Conservation (phyloP, 2,329 filamentous ascomycete genomes). For the Ophiostoma quercus region DNA sequence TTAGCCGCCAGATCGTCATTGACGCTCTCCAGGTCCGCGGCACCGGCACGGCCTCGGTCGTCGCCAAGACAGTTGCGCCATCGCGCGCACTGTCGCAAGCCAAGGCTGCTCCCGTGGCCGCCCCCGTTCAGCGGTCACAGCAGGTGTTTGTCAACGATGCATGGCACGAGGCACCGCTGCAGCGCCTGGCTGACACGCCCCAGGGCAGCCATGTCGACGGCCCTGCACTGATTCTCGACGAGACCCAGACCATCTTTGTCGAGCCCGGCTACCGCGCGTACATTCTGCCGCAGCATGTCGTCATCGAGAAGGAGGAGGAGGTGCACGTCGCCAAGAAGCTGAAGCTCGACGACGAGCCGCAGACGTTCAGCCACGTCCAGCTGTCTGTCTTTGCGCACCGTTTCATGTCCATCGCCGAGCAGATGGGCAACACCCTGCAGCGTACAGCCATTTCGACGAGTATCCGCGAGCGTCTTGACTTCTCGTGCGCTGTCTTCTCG, state of each 20-base stretch:
- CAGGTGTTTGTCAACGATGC: slow-evolving; percentile 76
- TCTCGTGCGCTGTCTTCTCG: slow-evolving; percentile 76
- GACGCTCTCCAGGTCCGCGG: slow-evolving; percentile 85
- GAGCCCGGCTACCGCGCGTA: slow-evolving; percentile 70
- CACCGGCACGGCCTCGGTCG: slow-evolving; percentile 51
- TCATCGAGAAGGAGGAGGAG: slow-evolving; percentile 65
- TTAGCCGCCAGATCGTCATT: slow-evolving; percentile 81
- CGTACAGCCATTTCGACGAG: slow-evolving; percentile 78
- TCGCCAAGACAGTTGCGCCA: slow-evolving; percentile 34
- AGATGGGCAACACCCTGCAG: slow-evolving; percentile 74
- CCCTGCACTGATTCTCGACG: slow-evolving; percentile 79
- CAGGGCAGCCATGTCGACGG: slow-evolving; percentile 68
- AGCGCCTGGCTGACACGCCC: slow-evolving; percentile 67
- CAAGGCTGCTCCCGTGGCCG: slow-evolving; percentile 44
- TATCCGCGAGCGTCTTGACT: slow-evolving; percentile 77
- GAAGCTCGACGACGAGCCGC: background rate
- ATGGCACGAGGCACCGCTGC: slow-evolving; percentile 70
- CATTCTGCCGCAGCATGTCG: slow-evolving; percentile 79
- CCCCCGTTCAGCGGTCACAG: slow-evolving; percentile 37
- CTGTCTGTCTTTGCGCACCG: slow-evolving; percentile 74
- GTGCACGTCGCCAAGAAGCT: slow-evolving; percentile 8
- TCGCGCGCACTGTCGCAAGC: slow-evolving; percentile 51
- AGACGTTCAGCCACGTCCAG: slow-evolving; percentile 52
- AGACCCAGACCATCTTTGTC: slow-evolving; percentile 86
- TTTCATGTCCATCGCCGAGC: slow-evolving; percentile 81